These are phyloP conservation scores for Aspergillus pseudoviridinutans DNA, from an alignment of 2,329 filamentous ascomycete genomes.

Conservation along the genomic window DNA sequence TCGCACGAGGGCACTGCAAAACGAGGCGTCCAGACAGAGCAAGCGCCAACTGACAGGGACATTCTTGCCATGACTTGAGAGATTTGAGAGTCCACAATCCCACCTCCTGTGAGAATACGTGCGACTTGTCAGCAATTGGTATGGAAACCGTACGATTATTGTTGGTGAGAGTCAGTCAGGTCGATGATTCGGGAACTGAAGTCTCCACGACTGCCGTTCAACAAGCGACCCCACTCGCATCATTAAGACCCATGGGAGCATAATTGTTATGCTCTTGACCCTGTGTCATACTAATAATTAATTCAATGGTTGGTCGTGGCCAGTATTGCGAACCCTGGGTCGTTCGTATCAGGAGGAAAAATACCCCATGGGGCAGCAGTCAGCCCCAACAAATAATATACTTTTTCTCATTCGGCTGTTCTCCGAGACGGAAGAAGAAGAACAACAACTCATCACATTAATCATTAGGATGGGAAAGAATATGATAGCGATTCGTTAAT, in stretches of 20 bases:
- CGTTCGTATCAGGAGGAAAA: neutral
- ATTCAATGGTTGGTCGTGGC: too few relatives aligned
- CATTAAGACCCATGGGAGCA: neutral
- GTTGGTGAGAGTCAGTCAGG: neutral
- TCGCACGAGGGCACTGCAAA: neutral
- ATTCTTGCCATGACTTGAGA: too few relatives aligned
- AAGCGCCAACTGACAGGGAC: too few relatives aligned
- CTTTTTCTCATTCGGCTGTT: neutral
- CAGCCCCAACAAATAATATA: neutral
- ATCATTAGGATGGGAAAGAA: neutral
- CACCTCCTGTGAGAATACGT: too few relatives aligned
- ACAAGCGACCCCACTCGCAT: neutral
- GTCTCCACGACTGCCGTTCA: neutral
- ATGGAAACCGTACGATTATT: too few relatives aligned
- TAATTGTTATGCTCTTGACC: neutral
- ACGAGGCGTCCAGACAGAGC: too few relatives aligned
- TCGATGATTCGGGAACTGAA: neutral
- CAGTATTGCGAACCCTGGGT: neutral
- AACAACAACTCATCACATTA: neutral
- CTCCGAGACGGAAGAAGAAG: neutral
- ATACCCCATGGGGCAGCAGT: neutral
- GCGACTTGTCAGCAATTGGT: too few relatives aligned
- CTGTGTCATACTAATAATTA: neutral
- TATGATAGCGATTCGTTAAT: neutral
- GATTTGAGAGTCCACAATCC: too few relatives aligned